phyloP scores from a whole-genome alignment of 2,329 filamentous ascomycete genomes.

The Aspergillus amoenus region DNA sequence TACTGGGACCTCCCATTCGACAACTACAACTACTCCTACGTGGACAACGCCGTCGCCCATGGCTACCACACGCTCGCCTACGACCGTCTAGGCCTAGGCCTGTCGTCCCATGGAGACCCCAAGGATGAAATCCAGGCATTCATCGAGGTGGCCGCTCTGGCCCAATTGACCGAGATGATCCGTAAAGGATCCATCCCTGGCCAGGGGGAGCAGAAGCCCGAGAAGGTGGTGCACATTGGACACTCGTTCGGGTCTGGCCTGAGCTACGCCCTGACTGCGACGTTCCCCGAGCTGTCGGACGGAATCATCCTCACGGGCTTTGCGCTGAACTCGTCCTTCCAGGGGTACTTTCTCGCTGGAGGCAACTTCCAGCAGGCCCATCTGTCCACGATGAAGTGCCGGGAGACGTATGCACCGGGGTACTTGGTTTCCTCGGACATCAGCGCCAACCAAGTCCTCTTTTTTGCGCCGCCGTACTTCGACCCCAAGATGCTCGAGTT shows the following conservation, averaged over 20 bases:
- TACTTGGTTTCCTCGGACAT: conserved; percentile 23
- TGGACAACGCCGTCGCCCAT: conserved; percentile 34
- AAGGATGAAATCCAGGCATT: conserved; percentile 41
- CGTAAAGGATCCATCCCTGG: conserved; percentile 34
- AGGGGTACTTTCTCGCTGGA: conserved; percentile 18
- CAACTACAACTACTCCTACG: conserved; percentile 36
- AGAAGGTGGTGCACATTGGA: conserved; percentile 38
- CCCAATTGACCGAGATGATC: conserved; percentile 36
- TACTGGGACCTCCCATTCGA: conserved; percentile 37
- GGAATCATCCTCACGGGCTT: conserved; percentile 43
- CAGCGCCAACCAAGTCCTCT: conserved; percentile 17
- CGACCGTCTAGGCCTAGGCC: conserved; percentile 40
- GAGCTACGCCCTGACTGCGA: conserved; percentile 31
- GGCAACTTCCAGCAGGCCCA: conserved; percentile 21
- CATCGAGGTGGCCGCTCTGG: conserved; percentile 41
- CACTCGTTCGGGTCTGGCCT: conserved; percentile 39
- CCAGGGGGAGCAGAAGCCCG: conserved; percentile 24
- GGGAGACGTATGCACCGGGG: conserved; percentile 17
- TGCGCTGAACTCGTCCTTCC: conserved; percentile 25
- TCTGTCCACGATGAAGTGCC: conserved; percentile 17
- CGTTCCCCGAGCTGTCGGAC: conserved; percentile 37
- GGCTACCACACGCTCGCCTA: conserved; percentile 44
- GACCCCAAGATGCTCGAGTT: conserved; percentile 14
- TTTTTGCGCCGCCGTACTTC: conserved; percentile 16
- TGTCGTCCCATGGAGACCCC: conserved; percentile 38